These are phyloP conservation scores for Entoloma clypeatum DNA, from an alignment of 1,284 basidiomycete genomes.

Conservation along the genomic window DNA sequence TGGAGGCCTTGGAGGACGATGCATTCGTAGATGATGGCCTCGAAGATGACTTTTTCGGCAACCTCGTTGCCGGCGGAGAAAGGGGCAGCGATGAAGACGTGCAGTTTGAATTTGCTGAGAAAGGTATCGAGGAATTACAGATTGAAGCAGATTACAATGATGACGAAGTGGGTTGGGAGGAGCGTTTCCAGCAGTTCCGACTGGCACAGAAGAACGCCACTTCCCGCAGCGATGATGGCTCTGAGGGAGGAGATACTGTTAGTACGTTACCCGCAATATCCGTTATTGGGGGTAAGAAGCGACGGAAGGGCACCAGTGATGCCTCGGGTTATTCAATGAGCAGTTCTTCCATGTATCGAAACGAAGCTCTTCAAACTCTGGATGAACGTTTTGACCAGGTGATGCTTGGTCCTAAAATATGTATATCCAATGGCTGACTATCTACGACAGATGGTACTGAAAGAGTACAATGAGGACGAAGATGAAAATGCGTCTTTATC, in stretches of 20 bases:
- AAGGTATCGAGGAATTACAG: slow-evolving; percentile 39
- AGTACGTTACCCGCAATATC: slow-evolving; percentile 65
- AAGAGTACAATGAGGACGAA: slow-evolving; percentile 67
- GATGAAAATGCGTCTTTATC: slow-evolving; percentile 40
- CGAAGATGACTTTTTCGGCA: slow-evolving; percentile 71
- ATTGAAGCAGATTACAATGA: slow-evolving; percentile 26
- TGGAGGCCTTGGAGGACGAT: slow-evolving; percentile 96
- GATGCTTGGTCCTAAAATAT: slow-evolving; percentile 12
- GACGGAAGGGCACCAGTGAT: slow-evolving; percentile 72
- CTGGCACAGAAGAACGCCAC: slow-evolving; percentile 29
- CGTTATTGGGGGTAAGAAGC: slow-evolving; percentile 70
- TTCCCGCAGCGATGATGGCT: slow-evolving; percentile 42
- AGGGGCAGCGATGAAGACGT: slow-evolving; percentile 49
- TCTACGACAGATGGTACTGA: slow-evolving; percentile 58
- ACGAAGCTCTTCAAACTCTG: slow-evolving; percentile 81
- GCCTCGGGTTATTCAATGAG: slow-evolving; percentile 96
- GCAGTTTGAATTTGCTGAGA: slow-evolving; percentile 70
- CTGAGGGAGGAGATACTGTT: slow-evolving; percentile 82
- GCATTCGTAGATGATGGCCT: slow-evolving; percentile 81
- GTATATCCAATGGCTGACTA: neutral
- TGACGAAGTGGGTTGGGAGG: slow-evolving; percentile 58
- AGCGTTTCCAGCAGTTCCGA: slow-evolving; percentile 77
- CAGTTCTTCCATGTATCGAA: slow-evolving; percentile 93
- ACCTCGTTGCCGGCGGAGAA: slow-evolving; percentile 75
- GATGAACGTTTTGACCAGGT: slow-evolving; percentile 96